These are phyloP conservation scores for Brachypodium distachyon DNA, from an alignment of 202 grass and related monocot genomes.

Conservation along the genomic window DNA sequence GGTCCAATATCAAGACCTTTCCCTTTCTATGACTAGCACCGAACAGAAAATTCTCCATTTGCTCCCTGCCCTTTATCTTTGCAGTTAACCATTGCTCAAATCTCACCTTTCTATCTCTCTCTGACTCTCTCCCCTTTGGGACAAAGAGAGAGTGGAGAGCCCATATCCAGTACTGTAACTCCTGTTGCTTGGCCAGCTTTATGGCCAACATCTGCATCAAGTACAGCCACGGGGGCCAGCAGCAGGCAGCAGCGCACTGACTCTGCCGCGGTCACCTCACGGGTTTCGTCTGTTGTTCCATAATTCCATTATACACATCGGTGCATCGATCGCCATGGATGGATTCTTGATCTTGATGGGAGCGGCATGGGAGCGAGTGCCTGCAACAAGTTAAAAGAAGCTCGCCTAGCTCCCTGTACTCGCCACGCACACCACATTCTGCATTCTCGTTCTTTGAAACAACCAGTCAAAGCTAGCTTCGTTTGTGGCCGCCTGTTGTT, in stretches of 20 bases:
- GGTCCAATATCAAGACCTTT: conserved; percentile 39
- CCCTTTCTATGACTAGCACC: conserved; percentile 28
- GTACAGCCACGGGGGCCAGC: not conserved
- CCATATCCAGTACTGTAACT: conserved; percentile 1
- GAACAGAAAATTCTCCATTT: conserved; percentile 15
- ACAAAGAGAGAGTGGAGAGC: not conserved
- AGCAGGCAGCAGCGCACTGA: conserved; percentile 8
- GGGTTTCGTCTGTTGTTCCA: not conserved
- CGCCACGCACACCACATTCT: not conserved
- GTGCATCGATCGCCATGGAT: conserved; percentile 20
- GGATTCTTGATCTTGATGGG: conserved; percentile 31
- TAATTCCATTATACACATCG: too few species aligned
- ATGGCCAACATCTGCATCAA: conserved; percentile 12
- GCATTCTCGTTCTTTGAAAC: not conserved
- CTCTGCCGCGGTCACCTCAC: conserved; percentile 8
- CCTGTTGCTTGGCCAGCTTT: conserved; percentile 5
- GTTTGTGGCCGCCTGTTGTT: not conserved
- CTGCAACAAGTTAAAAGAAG: not conserved
- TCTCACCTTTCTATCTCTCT: not conserved
- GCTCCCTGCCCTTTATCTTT: conserved; percentile 25
- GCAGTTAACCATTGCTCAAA: not conserved
- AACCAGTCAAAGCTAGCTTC: not conserved
- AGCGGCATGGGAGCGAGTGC: conserved; percentile 35
- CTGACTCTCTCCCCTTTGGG: not conserved
- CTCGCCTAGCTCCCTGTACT: not conserved